Evolutionary conservation across 495 filamentous ascomycete genomes (phyloP).

Genomic region (Neurospora tetrasperma): DNA sequence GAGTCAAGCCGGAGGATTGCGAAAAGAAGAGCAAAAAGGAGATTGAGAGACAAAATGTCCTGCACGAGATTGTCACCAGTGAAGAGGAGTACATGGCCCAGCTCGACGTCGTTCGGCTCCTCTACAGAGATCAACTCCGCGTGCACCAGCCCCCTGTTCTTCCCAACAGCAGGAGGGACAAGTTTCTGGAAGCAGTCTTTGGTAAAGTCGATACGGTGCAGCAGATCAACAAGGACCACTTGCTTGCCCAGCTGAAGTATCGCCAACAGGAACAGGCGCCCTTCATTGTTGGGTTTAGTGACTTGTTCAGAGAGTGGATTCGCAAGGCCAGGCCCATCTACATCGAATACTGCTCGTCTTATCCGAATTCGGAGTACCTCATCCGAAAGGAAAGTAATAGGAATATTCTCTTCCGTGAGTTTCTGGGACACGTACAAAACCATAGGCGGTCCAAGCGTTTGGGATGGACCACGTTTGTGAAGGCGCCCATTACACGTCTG

Average conservation of each 20-base stretch:
- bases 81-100: conserved; percentile 87
- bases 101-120: conserved; percentile 67
- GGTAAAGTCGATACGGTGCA: conserved; percentile 84
- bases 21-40: conserved; percentile 71
- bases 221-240: conserved; percentile 82
- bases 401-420: conserved; percentile 79
- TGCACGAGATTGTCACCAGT: conserved; percentile 92
- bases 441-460: conserved; percentile 77
- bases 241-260: conserved; percentile 94
- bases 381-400: conserved; percentile 75
- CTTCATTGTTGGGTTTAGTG: conserved; percentile 87
- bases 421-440: conserved; percentile 66
- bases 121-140: conserved; percentile 78
- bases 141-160: conserved; percentile 73
- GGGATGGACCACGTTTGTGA: conserved; percentile 90
- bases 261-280: conserved; percentile 95
- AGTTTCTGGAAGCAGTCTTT: conserved; percentile 79
- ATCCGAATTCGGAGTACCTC: conserved; percentile 71
- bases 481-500: conserved; percentile 83
- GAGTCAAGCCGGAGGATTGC: conserved; percentile 64
- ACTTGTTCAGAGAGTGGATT: conserved; percentile 98
- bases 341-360: conserved; percentile 83
- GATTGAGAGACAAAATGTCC: conserved; percentile 81
- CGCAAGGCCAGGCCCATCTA: conserved; percentile 83
- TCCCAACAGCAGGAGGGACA: conserved; percentile 54